A percentile compares a stretch with the other conserved stretches of the same genome.
Evolutionary conservation across 2,329 filamentous ascomycete species (phyloP).

Genomic region (Taxawa tesnikishii): DNA sequence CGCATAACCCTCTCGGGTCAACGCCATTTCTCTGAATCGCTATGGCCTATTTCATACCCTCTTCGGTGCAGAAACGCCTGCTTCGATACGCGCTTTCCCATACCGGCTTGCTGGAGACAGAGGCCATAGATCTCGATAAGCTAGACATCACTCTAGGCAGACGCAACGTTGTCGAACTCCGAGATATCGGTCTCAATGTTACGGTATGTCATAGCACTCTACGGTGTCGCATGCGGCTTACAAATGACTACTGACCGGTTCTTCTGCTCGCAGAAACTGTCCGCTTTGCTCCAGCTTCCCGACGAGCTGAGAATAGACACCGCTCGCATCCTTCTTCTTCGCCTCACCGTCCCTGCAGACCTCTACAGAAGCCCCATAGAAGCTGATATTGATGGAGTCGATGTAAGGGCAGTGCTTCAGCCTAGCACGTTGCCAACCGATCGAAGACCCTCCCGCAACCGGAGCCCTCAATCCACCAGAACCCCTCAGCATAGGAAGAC

Average conservation of each 20-base stretch:
- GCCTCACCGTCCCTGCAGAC: constrained; percentile 76
- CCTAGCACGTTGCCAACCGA: constrained; percentile 7
- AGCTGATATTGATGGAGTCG: constrained; percentile 70
- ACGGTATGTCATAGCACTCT: constrained; percentile 42
- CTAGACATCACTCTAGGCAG: constrained; percentile 74
- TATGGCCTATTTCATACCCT: constrained; percentile 53
- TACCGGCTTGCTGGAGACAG: constrained; percentile 77
- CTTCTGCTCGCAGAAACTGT: constrained; percentile 55
- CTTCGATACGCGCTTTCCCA: constrained; percentile 75
- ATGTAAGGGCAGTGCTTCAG: constrained; percentile 40
- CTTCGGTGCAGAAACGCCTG: constrained; percentile 73
- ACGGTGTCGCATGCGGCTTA: too few species aligned
- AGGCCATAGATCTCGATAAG: constrained; percentile 74
- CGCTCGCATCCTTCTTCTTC: constrained; percentile 64
- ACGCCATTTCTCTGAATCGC: too few species aligned
- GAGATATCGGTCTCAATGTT: constrained; percentile 70
- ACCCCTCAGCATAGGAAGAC: constrained; percentile 22
- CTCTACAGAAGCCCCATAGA: constrained; percentile 75
- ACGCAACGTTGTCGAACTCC: constrained; percentile 72
- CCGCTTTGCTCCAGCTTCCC: constrained; percentile 62
- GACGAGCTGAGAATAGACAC: constrained; percentile 56
- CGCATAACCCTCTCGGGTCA: too few species aligned
- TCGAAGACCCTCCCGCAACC: constrained; percentile 24
- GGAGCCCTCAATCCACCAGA: constrained; percentile 14
- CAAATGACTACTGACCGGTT: constrained; percentile 11